Evolutionary conservation across 2,329 filamentous ascomycete species (phyloP).

Genomic region (Parascedosporium putredinis): DNA sequence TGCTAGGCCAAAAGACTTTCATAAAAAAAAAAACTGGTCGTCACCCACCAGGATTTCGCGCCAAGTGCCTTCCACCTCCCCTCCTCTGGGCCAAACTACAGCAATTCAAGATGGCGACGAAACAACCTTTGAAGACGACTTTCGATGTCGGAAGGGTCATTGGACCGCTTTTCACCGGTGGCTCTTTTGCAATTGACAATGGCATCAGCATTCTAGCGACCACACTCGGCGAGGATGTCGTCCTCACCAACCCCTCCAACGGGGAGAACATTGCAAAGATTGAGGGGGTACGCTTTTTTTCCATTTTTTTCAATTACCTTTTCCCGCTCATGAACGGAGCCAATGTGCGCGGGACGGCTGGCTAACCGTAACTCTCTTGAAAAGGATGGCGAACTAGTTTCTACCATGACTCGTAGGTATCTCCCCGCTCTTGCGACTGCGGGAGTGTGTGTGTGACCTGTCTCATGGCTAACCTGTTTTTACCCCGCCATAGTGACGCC

Average conservation of each 20-base stretch:
- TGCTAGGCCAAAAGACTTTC: constrained; percentile 8
- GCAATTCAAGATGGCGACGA: constrained; percentile 44
- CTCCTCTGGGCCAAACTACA: no score
- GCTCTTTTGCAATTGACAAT: constrained; percentile 72
- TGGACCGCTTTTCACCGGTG: constrained; percentile 88
- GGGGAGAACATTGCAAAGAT: constrained; percentile 75
- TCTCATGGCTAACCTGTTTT: no score
- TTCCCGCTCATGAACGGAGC: no score
- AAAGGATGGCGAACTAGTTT: constrained; percentile 70
- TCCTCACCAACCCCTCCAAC: constrained; percentile 75
- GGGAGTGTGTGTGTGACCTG: constrained; percentile 11
- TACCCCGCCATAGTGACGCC: constrained; percentile 56
- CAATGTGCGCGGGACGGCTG: not conserved
- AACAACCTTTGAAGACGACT: constrained; percentile 66
- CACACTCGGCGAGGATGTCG: constrained; percentile 81
- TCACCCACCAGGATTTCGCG: no score
- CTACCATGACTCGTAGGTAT: constrained; percentile 53
- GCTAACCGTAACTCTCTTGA: constrained; percentile 14
- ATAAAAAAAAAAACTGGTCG: not conserved
- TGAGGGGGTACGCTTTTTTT: constrained; percentile 62
- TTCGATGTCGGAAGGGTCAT: constrained; percentile 78
- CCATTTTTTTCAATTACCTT: no score
- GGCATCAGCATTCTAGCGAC: constrained; percentile 76
- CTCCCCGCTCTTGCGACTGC: not conserved
- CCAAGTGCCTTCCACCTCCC: no score